A percentile compares a stretch with the other conserved stretches of the same genome.
phyloP scores from a whole-genome alignment of 208 protist genomes.

The Leishmania lainsoni region DNA sequence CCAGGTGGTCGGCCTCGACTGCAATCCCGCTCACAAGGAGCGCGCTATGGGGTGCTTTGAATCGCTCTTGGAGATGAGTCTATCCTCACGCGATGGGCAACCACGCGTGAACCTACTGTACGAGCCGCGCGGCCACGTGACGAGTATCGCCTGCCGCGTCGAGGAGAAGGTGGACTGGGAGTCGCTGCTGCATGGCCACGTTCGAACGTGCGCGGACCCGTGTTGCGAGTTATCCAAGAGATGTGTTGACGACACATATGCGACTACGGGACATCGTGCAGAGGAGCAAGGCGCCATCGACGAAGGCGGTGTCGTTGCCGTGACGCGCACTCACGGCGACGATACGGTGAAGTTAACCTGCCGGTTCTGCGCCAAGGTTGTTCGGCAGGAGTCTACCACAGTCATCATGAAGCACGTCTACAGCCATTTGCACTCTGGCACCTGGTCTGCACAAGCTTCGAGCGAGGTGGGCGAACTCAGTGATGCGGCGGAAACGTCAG shows the following conservation, averaged over 20 bases:
- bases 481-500: not conserved
- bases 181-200: constrained; percentile 50
- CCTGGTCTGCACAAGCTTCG: not conserved
- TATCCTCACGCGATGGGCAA: constrained; percentile 30
- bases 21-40: constrained; percentile 88
- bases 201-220: constrained; percentile 35
- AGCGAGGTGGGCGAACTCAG: not conserved
- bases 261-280: too few species aligned
- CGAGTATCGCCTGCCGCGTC: constrained; percentile 71
- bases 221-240: not conserved
- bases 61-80: constrained; percentile 50
- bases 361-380: constrained; percentile 50
- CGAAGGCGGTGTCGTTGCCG: not conserved
- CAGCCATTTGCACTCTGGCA: constrained; percentile 29
- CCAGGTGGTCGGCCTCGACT: constrained; percentile 89
- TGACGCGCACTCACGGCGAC: constrained; percentile 4
- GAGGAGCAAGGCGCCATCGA: not conserved
- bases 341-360: constrained; percentile 48
- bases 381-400: constrained; percentile 36
- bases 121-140: constrained; percentile 66
- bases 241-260: not conserved
- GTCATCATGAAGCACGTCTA: constrained; percentile 54
- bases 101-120: constrained; percentile 73
- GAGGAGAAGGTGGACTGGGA: constrained; percentile 53
- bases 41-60: constrained; percentile 61